Conservation (phyloP, 176 grass and related monocot species). For the Oryza officinalis region DNA sequence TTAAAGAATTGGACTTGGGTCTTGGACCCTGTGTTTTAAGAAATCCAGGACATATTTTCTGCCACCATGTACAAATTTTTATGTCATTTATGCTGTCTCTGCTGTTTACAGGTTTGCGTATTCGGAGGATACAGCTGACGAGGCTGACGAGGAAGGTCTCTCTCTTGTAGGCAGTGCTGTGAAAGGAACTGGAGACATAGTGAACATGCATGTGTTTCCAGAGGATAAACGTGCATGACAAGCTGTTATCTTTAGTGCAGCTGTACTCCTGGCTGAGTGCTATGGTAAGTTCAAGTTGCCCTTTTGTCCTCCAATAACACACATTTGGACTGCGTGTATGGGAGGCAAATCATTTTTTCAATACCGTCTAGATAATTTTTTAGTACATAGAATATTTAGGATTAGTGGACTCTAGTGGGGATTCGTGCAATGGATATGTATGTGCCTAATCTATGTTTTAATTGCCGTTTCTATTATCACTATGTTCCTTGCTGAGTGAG, state of each 20-base stretch:
- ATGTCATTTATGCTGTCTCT: conserved; percentile 21
- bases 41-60: neutral
- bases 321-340: neutral
- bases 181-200: conserved; percentile 86
- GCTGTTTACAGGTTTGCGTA: conserved; percentile 76
- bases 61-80: neutral
- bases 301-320: neutral
- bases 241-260: conserved; percentile 31
- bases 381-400: conserved; percentile 1
- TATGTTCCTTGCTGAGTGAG: neutral
- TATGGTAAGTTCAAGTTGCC: conserved; percentile 50
- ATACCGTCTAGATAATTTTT: neutral
- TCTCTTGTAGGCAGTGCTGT: conserved; percentile 72
- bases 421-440: neutral
- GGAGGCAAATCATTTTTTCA: neutral
- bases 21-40: neutral
- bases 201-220: conserved; percentile 83
- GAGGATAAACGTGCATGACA: conserved; percentile 90
- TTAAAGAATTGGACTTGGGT: neutral
- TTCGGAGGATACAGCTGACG: conserved; percentile 84
- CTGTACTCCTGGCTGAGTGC: conserved; percentile 44
- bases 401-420: conserved; percentile 24
- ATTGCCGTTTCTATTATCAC: neutral
- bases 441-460: neutral
- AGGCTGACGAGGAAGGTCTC: conserved; percentile 85